These are phyloP conservation scores for Hibiscus mutabilis DNA, from an alignment of 345 rosid genomes.

Conservation along the genomic window DNA sequence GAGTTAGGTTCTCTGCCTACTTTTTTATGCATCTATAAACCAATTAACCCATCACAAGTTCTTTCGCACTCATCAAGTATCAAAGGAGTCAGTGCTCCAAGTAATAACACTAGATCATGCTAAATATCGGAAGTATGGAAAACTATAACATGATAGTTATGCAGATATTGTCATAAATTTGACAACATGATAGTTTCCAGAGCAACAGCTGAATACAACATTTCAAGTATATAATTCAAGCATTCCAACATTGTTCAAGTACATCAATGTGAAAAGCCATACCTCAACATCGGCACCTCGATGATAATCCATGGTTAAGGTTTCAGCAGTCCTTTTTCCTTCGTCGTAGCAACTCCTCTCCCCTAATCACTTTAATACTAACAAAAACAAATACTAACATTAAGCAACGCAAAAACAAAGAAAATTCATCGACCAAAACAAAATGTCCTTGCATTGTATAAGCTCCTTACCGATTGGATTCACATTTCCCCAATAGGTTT, in stretches of 20 bases:
- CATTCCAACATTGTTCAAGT: background rate
- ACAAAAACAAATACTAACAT: background rate
- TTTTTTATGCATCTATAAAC: background rate
- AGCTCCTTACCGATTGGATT: conserved; percentile 77
- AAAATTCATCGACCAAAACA: background rate
- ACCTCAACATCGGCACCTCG: conserved; percentile 98
- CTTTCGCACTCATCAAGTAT: background rate
- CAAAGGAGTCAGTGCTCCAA: background rate
- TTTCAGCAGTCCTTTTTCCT: conserved; percentile 96
- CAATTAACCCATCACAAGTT: background rate
- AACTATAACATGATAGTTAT: background rate
- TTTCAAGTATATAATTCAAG: background rate
- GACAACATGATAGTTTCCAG: background rate
- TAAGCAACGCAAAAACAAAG: conserved; percentile 5
- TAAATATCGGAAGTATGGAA: background rate
- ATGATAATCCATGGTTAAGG: conserved; percentile 93
- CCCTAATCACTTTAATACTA: conserved; percentile 31
- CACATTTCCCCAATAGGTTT: conserved; percentile 97
- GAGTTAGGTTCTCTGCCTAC: background rate
- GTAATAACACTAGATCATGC: background rate
- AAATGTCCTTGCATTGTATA: background rate
- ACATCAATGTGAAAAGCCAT: conserved; percentile 13
- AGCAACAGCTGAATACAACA: background rate
- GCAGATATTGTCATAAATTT: background rate
- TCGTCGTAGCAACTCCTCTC: conserved; percentile 98